phyloP scores from a whole-genome alignment of 2,329 filamentous ascomycete genomes.

The Epichloe bromicola region DNA sequence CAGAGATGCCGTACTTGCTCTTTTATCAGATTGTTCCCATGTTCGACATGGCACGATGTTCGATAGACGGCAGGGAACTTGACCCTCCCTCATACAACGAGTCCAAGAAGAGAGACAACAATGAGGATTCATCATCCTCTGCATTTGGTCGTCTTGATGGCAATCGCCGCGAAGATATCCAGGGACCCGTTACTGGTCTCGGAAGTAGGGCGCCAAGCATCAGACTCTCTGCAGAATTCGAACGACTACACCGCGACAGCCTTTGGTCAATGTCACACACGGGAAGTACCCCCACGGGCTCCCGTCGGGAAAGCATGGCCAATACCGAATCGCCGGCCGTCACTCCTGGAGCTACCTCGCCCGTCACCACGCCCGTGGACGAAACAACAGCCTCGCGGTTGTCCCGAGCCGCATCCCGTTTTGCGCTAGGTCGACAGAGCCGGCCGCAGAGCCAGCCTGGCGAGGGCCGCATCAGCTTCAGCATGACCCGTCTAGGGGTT shows the following conservation, averaged over 20 bases:
- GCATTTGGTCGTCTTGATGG: not conserved
- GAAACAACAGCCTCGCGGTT: constrained; percentile 41
- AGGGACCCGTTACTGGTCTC: constrained; percentile 10
- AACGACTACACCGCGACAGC: constrained; percentile 34
- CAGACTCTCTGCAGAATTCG: constrained; percentile 42
- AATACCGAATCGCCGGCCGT: constrained; percentile 32
- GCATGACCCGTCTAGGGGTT: constrained; percentile 41
- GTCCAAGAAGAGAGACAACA: constrained; percentile 27
- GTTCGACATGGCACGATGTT: constrained; percentile 47
- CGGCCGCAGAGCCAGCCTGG: constrained; percentile 45
- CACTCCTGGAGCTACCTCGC: constrained; percentile 23
- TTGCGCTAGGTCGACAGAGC: constrained; percentile 35
- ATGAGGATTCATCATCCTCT: constrained; percentile 8
- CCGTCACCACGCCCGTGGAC: constrained; percentile 33
- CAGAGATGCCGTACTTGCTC: constrained; percentile 87
- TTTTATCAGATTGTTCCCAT: constrained; percentile 94
- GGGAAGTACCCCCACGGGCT: constrained; percentile 20
- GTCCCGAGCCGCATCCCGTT: constrained; percentile 44
- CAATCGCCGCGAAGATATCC: constrained; percentile 14
- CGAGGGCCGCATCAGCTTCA: constrained; percentile 43
- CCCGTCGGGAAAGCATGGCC: constrained; percentile 37
- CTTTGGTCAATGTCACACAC: constrained; percentile 27
- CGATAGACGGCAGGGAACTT: constrained; percentile 31
- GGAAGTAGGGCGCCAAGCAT: constrained; percentile 33
- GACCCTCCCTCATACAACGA: constrained; percentile 49